Evolutionary conservation across 257 asterid species (phyloP), one percentile per base, ranked within the genome.

Genomic region (Oldenlandia corymbosa): DNA sequence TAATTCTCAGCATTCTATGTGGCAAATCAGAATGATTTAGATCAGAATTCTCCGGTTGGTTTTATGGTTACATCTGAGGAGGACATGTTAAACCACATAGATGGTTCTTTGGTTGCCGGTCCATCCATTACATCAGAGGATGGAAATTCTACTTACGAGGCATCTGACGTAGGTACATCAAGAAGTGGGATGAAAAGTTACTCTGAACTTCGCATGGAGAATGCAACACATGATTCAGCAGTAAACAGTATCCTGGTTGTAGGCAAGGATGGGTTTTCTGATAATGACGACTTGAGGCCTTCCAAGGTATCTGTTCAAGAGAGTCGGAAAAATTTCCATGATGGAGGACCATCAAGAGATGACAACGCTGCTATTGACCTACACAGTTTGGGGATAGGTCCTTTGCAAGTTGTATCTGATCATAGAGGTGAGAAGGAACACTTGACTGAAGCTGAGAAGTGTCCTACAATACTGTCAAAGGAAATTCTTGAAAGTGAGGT

Each of bases 1-100:
- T 36, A 32, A 68, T 66, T 78, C 72, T 67, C 86, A 87, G 95
- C 85, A 48, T 83, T 87, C 79, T 43, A 57, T 46, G 90, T 79
- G 68, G 70, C 73, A 52, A 80, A 75, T 64, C 80, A 72, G 60
- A 67, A 62, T 21, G 60, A 58, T 65, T 70, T 56, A 11, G 70
- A 71, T 60, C 70, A 45, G 46, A 68, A 61, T 71, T 31, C 64
- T 55, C 46, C 83, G 60, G 41, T 71, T 65, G 66, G 73, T 53
- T 56, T 65, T 66, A 72, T 75, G 70, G 66, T 50, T 57, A 71
- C 76, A 32, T 71, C 80, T n/a, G n/a, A n/a, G 11, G 69, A 70
- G 67, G 78, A 54, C 64, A 54, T 71, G 71, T 68, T 80, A 60
- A 73, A 66, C 72, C 63, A 65, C 69, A 58, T 78, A 48, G 81